These are phyloP conservation scores for Alisma plantagoaquatica DNA, from an alignment of 106 monocot species.

Conservation along the genomic window DNA sequence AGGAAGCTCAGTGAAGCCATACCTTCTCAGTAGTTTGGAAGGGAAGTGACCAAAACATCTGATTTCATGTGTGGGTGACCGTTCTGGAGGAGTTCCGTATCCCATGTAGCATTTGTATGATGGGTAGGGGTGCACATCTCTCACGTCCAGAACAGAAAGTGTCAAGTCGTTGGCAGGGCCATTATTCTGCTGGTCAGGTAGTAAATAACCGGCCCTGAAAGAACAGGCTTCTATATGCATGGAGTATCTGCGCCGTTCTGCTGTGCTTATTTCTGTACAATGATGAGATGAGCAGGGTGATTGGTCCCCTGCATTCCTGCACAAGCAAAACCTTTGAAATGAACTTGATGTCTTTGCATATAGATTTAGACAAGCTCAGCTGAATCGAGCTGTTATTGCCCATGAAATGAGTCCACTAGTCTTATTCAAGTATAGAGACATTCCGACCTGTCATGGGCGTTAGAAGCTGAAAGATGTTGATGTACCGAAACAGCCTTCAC, in stretches of 20 bases:
- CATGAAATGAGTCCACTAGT: too few relatives aligned
- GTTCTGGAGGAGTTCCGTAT: conserved; percentile 23
- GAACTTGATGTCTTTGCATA: too few relatives aligned
- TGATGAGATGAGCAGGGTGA: conserved; percentile 14
- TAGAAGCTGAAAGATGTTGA: conserved; percentile 24
- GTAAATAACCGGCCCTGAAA: conserved; percentile 13
- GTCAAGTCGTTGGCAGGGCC: conserved; percentile 27
- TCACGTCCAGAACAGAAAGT: conserved; percentile 38
- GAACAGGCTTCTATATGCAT: conserved; percentile 12
- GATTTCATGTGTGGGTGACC: conserved; percentile 33
- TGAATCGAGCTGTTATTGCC: too few relatives aligned
- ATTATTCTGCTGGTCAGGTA: conserved; percentile 27
- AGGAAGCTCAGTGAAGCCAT: conserved; percentile 39
- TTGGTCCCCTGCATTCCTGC: conserved; percentile 25
- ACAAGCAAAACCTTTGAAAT: too few relatives aligned
- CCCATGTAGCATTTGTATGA: conserved; percentile 27
- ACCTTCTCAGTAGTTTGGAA: conserved; percentile 39
- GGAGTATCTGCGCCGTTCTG: conserved; percentile 16
- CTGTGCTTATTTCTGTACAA: conserved; percentile 7
- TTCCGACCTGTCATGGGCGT: conserved; percentile 3
- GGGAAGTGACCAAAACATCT: conserved; percentile 78
- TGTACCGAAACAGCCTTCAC: conserved; percentile 24
- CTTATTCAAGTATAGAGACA: not conserved
- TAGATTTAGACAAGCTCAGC: too few relatives aligned
- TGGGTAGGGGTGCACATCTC: conserved; percentile 24